Percentiles rank a stretch among this genome's conserved stretches.
phyloP scores from a whole-genome alignment of 106 monocot genomes.

The Phalaenopsis equestris region DNA sequence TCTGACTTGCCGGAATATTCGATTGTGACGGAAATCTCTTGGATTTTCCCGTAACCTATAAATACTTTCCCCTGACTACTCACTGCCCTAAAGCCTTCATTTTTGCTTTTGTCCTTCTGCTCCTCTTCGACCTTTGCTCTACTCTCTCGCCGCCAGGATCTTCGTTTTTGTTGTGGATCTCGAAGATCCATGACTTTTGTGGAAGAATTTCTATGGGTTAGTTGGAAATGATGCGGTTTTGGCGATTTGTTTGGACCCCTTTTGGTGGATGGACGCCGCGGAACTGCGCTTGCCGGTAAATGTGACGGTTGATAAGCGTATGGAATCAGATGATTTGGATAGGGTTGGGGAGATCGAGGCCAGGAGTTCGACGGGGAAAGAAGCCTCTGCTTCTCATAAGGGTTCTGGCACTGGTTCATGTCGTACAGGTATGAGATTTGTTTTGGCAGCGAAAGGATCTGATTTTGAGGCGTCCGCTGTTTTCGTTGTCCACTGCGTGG shows the following conservation, averaged over 20 bases:
- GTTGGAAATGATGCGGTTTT: not conserved
- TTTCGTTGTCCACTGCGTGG: not conserved
- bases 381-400: not conserved
- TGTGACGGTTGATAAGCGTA: not conserved
- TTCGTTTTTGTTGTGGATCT: not conserved
- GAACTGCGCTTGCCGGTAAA: slow-evolving; percentile 3
- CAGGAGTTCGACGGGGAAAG: slow-evolving; percentile 1
- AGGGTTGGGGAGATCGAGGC: not conserved
- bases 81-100: slow-evolving; percentile 2
- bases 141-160: slow-evolving; percentile 1
- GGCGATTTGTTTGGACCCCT: not conserved
- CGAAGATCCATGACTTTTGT: not conserved
- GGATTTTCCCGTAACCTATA: slow-evolving; percentile 16
- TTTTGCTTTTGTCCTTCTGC: not conserved
- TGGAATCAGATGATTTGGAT: slow-evolving; percentile 1
- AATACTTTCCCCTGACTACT: not conserved
- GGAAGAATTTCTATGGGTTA: not conserved
- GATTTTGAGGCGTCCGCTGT: not conserved
- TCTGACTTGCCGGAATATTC: slow-evolving; percentile 12
- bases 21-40: slow-evolving; percentile 7
- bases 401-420: not conserved
- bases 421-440: slow-evolving; percentile 7
- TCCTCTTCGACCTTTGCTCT: not conserved
- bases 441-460: not conserved
- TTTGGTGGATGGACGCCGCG: not conserved